phyloP scores from a whole-genome alignment of 169 alveolate genomes.

The Eimeria maxima region DNA sequence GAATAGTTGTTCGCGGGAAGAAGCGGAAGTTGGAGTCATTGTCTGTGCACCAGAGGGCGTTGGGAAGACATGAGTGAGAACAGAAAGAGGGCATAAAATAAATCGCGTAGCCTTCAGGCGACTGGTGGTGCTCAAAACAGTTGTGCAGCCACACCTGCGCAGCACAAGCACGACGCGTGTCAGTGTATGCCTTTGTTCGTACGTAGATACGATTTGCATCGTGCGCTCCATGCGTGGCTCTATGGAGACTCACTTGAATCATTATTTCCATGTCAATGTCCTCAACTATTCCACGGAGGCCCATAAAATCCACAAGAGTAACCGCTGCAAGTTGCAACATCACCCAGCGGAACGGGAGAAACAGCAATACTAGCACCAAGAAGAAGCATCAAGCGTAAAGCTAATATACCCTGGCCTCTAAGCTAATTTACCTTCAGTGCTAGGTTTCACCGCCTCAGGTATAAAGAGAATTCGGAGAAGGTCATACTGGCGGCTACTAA shows the following conservation, averaged over 20 bases:
- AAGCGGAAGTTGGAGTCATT: constrained; percentile 60
- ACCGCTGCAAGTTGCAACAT: constrained; percentile 19
- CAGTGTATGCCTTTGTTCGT: background rate
- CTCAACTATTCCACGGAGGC: constrained; percentile 41
- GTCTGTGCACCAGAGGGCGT: constrained; percentile 80
- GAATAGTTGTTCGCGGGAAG: constrained; percentile 54
- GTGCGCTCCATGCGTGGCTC: background rate
- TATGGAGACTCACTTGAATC: constrained; percentile 29
- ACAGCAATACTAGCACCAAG: background rate
- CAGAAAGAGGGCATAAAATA: constrained; percentile 79
- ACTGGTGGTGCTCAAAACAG: constrained; percentile 77
- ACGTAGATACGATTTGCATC: background rate
- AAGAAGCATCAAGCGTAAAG: background rate
- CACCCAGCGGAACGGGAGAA: background rate
- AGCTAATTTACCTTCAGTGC: constrained; percentile 44
- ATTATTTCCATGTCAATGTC: constrained; percentile 67
- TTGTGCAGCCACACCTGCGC: constrained; percentile 82
- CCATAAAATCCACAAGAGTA: constrained; percentile 61
- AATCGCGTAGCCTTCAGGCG: constrained; percentile 76
- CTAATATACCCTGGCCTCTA: background rate
- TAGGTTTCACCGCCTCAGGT: constrained; percentile 49
- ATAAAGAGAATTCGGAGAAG: constrained; percentile 54
- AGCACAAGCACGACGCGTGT: background rate
- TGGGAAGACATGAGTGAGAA: constrained; percentile 82
- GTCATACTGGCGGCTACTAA: constrained; percentile 46